phyloP scores from a whole-genome alignment of 805 yeast genomes.

The Blastobotrys chiropterorum region DNA sequence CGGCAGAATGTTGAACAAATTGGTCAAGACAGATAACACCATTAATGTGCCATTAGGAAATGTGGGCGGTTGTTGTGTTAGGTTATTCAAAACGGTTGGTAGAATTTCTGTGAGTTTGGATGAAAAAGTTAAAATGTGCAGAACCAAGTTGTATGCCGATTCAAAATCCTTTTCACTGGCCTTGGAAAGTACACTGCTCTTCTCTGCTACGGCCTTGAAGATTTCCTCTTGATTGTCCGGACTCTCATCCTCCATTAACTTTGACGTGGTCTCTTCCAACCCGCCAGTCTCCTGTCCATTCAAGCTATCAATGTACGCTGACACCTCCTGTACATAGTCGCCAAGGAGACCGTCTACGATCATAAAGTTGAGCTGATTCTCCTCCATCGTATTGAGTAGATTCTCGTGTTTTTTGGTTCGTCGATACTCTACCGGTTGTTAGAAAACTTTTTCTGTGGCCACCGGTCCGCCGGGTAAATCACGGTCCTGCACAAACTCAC shows the following conservation, averaged over 20 bases:
- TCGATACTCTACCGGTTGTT: background rate
- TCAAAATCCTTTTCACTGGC: constrained; percentile 35
- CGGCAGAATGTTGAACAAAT: constrained; percentile 35
- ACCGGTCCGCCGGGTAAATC: background rate
- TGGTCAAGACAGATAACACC: constrained; percentile 32
- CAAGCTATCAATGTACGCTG: constrained; percentile 32
- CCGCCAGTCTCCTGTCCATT: constrained; percentile 22
- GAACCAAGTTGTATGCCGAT: constrained; percentile 33
- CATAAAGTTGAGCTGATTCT: constrained; percentile 23
- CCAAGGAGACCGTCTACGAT: constrained; percentile 34
- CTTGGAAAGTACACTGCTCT: constrained; percentile 22
- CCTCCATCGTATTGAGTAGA: background rate
- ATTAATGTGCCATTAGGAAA: constrained; percentile 24
- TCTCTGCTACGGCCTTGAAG: constrained; percentile 29
- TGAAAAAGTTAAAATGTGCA: constrained; percentile 31
- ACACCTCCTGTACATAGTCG: constrained; percentile 32
- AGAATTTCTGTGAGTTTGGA: constrained; percentile 27
- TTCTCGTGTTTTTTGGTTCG: background rate
- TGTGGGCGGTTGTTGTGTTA: constrained; percentile 23
- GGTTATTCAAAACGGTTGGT: constrained; percentile 26
- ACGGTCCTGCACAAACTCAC: background rate
- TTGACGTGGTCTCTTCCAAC: constrained; percentile 15
- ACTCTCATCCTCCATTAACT: constrained; percentile 22
- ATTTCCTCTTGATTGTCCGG: constrained; percentile 23
- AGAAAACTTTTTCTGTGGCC: background rate